Percentiles rank a stretch among this genome's conserved stretches.
Conservation (phyloP, 73 alveolate genomes). For the Symbiodinium natans region DNA sequence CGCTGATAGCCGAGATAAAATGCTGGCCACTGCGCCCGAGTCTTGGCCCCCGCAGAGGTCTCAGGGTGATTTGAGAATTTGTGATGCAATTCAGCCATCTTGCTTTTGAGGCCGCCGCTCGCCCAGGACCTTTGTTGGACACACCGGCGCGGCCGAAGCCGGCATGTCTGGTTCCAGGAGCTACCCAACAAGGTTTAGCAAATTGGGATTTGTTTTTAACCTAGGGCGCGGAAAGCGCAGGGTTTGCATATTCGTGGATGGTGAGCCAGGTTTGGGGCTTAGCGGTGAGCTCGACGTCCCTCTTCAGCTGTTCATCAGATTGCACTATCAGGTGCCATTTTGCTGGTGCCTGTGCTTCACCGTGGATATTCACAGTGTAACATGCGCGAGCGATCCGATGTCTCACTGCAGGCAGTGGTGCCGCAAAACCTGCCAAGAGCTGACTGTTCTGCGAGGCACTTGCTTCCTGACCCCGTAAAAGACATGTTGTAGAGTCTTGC, state of each 20-base stretch:
- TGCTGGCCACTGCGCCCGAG: conserved; percentile 12
- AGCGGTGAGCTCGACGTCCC: neutral
- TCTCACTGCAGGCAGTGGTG: neutral
- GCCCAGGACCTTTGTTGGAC: neutral
- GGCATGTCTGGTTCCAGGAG: too few relatives aligned
- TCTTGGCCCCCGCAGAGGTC: too few relatives aligned
- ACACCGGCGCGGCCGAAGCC: neutral
- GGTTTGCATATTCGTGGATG: neutral
- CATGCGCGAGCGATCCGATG: neutral
- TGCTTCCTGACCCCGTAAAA: too few relatives aligned
- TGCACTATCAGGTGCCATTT: conserved; percentile 1
- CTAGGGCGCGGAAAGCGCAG: neutral
- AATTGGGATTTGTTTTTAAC: neutral
- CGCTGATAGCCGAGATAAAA: neutral
- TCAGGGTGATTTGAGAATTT: neutral
- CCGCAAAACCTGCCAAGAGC: neutral
- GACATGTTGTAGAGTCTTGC: too few relatives aligned
- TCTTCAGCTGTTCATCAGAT: conserved; percentile 55
- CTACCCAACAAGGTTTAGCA: too few relatives aligned
- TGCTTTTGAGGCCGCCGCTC: neutral
- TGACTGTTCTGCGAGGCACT: neutral
- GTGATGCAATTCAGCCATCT: neutral
- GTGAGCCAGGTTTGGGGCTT: conserved; percentile 21
- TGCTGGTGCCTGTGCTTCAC: neutral
- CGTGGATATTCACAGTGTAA: neutral